Evolutionary conservation across 345 rosid genomes (phyloP).

Genomic region (Streptanthus diversifolius): DNA sequence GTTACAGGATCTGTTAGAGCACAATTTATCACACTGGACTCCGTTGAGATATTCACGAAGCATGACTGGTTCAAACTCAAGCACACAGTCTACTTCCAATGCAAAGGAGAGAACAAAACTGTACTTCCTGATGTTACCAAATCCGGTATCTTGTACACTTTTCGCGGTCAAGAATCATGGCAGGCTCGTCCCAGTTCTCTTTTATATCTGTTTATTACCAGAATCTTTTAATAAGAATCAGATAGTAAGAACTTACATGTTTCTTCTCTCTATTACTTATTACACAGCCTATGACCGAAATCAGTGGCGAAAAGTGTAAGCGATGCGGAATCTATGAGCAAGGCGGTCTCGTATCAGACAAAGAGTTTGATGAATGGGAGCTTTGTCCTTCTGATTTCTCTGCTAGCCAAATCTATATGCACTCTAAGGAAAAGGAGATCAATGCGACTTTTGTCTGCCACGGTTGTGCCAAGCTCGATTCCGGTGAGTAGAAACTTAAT

Average conservation of each 20-base stretch:
- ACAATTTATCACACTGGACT: conserved; percentile 48
- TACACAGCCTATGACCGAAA: conserved; percentile 75
- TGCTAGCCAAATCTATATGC: conserved; percentile 51
- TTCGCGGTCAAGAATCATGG: conserved; percentile 74
- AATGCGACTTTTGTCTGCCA: conserved; percentile 70
- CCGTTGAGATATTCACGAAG: conserved; percentile 46
- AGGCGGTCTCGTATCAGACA: conserved; percentile 57
- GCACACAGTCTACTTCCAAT: conserved; percentile 56
- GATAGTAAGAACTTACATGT: not conserved
- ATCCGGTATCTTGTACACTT: conserved; percentile 32
- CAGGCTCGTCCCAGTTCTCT: conserved; percentile 43
- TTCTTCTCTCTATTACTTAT: not conserved
- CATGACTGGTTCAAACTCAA: conserved; percentile 51
- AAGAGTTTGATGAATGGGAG: conserved; percentile 83
- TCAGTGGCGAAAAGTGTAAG: conserved; percentile 68
- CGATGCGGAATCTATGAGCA: conserved; percentile 84
- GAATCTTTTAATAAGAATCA: not conserved
- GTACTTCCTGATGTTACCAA: conserved; percentile 54
- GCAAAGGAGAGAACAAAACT: conserved; percentile 57
- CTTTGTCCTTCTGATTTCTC: conserved; percentile 76
- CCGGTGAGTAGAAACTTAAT: conserved; percentile 39
- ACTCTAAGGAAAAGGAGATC: conserved; percentile 49
- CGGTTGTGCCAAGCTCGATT: conserved; percentile 40
- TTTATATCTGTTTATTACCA: not conserved
- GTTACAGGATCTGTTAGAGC: conserved; percentile 34